Percentiles rank a stretch among this genome's conserved stretches.
Conservation (phyloP, 176 grass and related monocot species). For the Ensete glaucum region DNA sequence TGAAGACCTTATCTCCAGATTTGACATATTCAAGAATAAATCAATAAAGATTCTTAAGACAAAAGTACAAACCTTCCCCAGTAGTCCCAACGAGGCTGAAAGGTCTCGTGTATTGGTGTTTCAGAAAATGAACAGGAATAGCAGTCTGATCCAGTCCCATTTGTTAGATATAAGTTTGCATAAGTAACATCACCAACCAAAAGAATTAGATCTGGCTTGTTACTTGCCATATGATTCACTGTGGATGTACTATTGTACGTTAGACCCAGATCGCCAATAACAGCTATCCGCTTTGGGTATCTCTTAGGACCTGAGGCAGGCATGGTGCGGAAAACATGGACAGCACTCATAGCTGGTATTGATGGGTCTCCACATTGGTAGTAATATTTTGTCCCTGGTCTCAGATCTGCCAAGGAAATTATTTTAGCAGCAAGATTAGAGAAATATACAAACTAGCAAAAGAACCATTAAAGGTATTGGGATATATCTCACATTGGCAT, state of each 20-base stretch:
- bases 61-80: slow-evolving; percentile 54
- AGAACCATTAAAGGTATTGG: neutral
- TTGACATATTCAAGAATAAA: neutral
- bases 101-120: slow-evolving; percentile 73
- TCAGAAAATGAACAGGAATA: slow-evolving; percentile 56
- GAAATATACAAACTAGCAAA: neutral
- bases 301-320: slow-evolving; percentile 44
- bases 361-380: slow-evolving; percentile 72
- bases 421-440: neutral
- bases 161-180: slow-evolving; percentile 72
- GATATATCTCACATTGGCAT: neutral
- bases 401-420: slow-evolving; percentile 36
- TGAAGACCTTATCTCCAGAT: neutral
- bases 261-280: slow-evolving; percentile 76
- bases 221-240: slow-evolving; percentile 61
- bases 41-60: neutral
- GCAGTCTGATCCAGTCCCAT: slow-evolving; percentile 70
- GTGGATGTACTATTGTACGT: slow-evolving; percentile 81
- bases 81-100: slow-evolving; percentile 86
- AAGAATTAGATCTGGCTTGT: slow-evolving; percentile 61
- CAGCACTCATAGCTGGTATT: slow-evolving; percentile 39
- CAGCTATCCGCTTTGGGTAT: slow-evolving; percentile 57
- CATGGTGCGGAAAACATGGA: slow-evolving; percentile 69
- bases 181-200: slow-evolving; percentile 84
- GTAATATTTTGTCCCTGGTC: slow-evolving; percentile 42